Conservation (phyloP, 1,284 basidiomycete species). For the Rhodotorula sp. region DNA sequence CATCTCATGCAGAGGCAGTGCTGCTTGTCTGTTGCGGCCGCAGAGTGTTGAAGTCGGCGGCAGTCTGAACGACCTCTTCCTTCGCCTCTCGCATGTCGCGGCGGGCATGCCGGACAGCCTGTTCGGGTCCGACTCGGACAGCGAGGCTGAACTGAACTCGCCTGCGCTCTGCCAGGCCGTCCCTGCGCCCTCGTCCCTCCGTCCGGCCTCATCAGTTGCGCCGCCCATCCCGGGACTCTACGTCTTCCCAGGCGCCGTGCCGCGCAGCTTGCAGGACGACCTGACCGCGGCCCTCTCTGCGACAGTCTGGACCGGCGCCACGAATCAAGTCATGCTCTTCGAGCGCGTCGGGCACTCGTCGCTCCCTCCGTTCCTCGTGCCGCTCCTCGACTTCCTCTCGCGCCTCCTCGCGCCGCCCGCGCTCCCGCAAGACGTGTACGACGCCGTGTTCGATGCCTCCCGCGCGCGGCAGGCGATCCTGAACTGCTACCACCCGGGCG, state of each 20-base stretch:
- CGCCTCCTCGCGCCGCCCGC: conserved; percentile 54
- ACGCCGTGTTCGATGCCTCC: conserved; percentile 57
- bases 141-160: not conserved
- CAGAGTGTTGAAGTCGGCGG: no score
- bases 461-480: conserved; percentile 69
- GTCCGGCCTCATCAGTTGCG: not conserved
- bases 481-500: conserved; percentile 73
- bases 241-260: conserved; percentile 30
- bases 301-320: conserved; percentile 19
- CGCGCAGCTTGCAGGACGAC: conserved; percentile 25
- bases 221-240: conserved; percentile 37
- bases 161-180: not conserved
- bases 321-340: conserved; percentile 67
- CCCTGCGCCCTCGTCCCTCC: not conserved
- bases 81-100: no score
- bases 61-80: no score
- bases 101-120: conserved; percentile 31
- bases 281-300: conserved; percentile 5
- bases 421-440: conserved; percentile 52
- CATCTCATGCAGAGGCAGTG: no score
- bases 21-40: no score
- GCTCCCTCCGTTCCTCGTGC: conserved; percentile 60
- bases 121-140: conserved; percentile 38
- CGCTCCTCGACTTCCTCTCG: conserved; percentile 60
- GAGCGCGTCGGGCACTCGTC: conserved; percentile 42